A percentile compares a stretch with the other conserved stretches of the same genome.
These are phyloP conservation scores for Lecanicillium sp. DNA, from an alignment of 2,329 filamentous ascomycete genomes.

Conservation along the genomic window DNA sequence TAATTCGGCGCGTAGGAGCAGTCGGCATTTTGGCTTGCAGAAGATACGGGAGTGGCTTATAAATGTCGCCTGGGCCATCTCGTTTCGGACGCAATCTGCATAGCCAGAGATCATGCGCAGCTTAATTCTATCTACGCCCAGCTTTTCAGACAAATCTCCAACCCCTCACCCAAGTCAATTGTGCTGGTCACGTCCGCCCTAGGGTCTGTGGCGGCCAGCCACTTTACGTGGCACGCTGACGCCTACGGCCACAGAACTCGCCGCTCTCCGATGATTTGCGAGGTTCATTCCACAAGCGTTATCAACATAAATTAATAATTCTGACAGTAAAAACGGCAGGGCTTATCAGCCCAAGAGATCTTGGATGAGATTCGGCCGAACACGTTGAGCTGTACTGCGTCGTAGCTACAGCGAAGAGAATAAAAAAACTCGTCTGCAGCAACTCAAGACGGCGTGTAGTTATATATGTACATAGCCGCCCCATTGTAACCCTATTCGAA, in stretches of 20 bases:
- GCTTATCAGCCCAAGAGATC: no score
- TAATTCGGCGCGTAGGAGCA: not conserved
- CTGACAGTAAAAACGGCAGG: no score
- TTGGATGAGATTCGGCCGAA: no score
- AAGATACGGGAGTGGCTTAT: no score
- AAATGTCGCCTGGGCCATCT: not conserved
- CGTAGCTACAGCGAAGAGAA: no score
- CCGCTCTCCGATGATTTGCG: not conserved
- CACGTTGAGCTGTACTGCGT: no score
- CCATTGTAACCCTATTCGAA: not conserved
- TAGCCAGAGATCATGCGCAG: not conserved
- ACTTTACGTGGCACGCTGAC: not conserved
- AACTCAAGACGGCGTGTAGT: no score
- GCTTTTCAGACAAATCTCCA: not conserved
- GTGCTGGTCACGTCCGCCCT: not conserved
- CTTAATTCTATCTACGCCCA: not conserved
- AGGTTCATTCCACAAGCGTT: no score
- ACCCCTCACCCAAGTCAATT: not conserved
- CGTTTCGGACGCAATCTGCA: not conserved
- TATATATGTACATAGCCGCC: not conserved
- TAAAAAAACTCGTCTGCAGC: no score
- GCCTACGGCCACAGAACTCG: no score
- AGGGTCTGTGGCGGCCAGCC: slow-evolving; percentile 2
- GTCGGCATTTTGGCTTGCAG: not conserved
- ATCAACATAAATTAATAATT: no score